Base-by-base conservation (phyloP, 768 basidiomycete genomes). In the Podaxis sp. region DNA sequence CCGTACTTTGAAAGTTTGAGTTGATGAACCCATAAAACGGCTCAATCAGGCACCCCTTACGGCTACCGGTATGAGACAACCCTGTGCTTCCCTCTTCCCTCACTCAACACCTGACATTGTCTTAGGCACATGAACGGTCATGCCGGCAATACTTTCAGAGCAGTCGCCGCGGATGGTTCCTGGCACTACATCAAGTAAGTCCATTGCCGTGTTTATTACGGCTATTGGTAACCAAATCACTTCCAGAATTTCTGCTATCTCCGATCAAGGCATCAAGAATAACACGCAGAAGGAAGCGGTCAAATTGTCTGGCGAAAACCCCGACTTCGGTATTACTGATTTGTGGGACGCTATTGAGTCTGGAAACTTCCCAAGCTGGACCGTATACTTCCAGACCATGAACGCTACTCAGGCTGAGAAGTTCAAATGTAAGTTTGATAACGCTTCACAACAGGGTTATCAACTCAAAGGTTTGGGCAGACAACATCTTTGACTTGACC, bases 281-380 rank as follows among this genome's bases (percentile, higher is more conserved):
- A 72, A 74, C 44, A 78, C 78, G 2, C 72, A 74, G 56, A 70
- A 71, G 2, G 76, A 77, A 33, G 72, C 76, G 6, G 73, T 69
- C 30, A 46, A 56, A 8, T 58, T 79, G 66, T 44, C 82, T 64
- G 83, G 82, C 63, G 61, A 63, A 67, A 80, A 78, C 61, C 72
- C 78, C 0, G 86, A 87, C 68, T 87, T 81, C 72, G 83, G 83
- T 59, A 76, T 82, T 33, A 76, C 82, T 40, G 85, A 87, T 67
- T 72, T 87, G 20, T 84, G 73, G 64, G 83, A 85, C 24, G 76
- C 84, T 17, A 87, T 87, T 65, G 81, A 82, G 64, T 75, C 77
- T 30, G 79, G 79, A 12, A 72, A 79, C 7, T 85, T 76, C 73
- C 85, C 86, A 26, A 79, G 80, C 65, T 87, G 82, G 81, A 85